Evolutionary conservation across 164 flowering plant species (phyloP), one percentile per base, ranked within the genome.

Genomic region (Chimonanthus praecox): DNA sequence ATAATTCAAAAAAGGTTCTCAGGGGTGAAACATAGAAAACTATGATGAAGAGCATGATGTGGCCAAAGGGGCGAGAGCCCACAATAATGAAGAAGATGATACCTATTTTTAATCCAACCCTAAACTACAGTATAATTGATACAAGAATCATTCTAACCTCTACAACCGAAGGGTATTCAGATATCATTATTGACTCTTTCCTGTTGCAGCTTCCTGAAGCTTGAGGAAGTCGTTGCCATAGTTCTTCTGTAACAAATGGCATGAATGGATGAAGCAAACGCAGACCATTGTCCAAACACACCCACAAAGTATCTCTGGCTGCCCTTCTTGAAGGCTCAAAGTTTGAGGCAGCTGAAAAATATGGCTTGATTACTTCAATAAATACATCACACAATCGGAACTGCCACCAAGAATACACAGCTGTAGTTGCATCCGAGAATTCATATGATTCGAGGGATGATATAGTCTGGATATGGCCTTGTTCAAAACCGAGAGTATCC

Each of bases 201-300:
- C 80, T 86, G 51, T 18, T 58, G 49, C 20, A 4, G 49, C 50
- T 67, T 77, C 82, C 85, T 16, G 48, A 70, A 20, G 85, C 72
- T 48, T 81, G 82, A 72, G 99, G 98, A 76, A 95, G 97, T n/a
- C 98, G 89, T 84, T 93, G 99, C 99, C 99, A 95, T 61, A 95
- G 73, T 73, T 95, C 99, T 82, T 95, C 99, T 2, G 98, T 95
- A 47, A 95, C 92, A 84, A 82, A 95, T 33, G 99, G 98, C 99
- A 95, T 95, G 83, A 95, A 91, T 6, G 99, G 99, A 80, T 95
- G 99, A 72, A 93, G 96, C 79, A 95, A 79, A 33, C 98, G 88
- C 83, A 95, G 78, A 46, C 99, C 99, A 81, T 79, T 89, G 70
- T 95, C 99, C 75, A 95, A 80, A 77, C 98, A 95, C 58, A 95